These are phyloP conservation scores for Geotrichum klebahnii DNA, from an alignment of 1,139 yeast species.

Conservation along the genomic window DNA sequence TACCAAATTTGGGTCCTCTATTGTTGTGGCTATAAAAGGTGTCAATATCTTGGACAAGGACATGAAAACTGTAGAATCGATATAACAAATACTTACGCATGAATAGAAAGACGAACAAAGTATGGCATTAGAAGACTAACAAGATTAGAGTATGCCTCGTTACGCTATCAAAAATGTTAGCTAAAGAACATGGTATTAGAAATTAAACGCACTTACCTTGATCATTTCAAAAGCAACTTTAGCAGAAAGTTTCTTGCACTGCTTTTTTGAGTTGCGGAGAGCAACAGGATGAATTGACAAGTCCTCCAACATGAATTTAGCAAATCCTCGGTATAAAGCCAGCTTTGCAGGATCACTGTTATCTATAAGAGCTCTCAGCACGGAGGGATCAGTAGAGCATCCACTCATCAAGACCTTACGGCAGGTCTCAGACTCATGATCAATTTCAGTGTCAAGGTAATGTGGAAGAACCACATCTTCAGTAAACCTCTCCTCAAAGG, in stretches of 20 bases:
- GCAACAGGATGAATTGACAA: conserved; percentile 20
- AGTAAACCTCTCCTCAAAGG: conserved; percentile 17
- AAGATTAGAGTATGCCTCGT: conserved; percentile 23
- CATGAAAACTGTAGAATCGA: background rate
- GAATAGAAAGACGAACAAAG: conserved; percentile 22
- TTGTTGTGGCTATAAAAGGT: conserved; percentile 19
- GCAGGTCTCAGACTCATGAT: conserved; percentile 20
- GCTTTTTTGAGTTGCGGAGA: conserved; percentile 11
- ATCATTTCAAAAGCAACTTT: conserved; percentile 24
- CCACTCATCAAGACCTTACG: conserved; percentile 22
- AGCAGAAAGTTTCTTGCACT: conserved; percentile 21
- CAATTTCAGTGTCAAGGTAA: conserved; percentile 17
- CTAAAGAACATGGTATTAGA: background rate
- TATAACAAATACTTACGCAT: conserved; percentile 16
- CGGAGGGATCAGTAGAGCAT: conserved; percentile 22
- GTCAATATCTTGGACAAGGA: background rate
- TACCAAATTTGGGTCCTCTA: conserved; percentile 23
- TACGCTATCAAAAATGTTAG: conserved; percentile 20
- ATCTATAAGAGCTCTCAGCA: conserved; percentile 20
- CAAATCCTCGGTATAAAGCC: conserved; percentile 22
- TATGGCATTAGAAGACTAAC: conserved; percentile 23
- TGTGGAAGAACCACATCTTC: conserved; percentile 19
- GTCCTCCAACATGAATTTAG: conserved; percentile 22
- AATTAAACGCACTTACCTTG: conserved; percentile 10
- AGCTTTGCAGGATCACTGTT: conserved; percentile 22